Base-by-base conservation (phyloP, 805 yeast genomes). In the Clavispora phyllophila region DNA sequence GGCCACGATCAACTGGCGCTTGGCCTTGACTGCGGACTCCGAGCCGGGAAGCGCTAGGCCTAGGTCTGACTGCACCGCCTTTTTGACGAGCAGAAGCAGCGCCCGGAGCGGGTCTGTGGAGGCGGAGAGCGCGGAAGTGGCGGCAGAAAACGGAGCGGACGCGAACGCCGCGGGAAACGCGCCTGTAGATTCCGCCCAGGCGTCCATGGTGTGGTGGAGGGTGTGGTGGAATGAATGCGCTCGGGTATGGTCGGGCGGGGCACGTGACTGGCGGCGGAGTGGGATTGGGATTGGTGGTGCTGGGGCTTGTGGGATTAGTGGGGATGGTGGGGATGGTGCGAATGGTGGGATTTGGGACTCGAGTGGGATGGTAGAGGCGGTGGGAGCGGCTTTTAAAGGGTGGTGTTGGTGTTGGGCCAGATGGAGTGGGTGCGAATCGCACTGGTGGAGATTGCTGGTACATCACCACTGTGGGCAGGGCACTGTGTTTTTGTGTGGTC, bases 1-100 rank as follows among this genome's bases (percentile, higher is more conserved):
- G 3, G 72, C 65, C 18, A 60, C 46, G 42, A 63, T 51, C 14
- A 69, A 46, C 44, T 58, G 63, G 13, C 55, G 44, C 4, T 56
- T 37, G 9, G 54, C n/a, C 17, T 48, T 45, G 43, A 14, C 20
- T 26, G 32, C 33, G 25, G 41, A 17, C 20, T 14, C 33, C 22
- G 35, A 14, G 23, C 9, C 29, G 9, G 20, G 13, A 5, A 25
- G 18, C 2, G 34, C 20, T 9, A 18, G 12, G 18, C 29, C 40
- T 2, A 37, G 23, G 10, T 18, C 32, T 3, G 22, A n/a, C 34
- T 27, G 40, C 9, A 37, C 23, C 8, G 40, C n/a, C 15, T 28
- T 19, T 13, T 37, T 37, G 14, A 19, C 29, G 19, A 17, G 34
- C 15, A 37, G 34, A 20, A 37, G 26, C 33, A 31, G 40, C 9